Percentiles rank a stretch among this genome's conserved stretches.
phyloP scores from a whole-genome alignment of 306 rosid species.

The Cicer yamashitae region DNA sequence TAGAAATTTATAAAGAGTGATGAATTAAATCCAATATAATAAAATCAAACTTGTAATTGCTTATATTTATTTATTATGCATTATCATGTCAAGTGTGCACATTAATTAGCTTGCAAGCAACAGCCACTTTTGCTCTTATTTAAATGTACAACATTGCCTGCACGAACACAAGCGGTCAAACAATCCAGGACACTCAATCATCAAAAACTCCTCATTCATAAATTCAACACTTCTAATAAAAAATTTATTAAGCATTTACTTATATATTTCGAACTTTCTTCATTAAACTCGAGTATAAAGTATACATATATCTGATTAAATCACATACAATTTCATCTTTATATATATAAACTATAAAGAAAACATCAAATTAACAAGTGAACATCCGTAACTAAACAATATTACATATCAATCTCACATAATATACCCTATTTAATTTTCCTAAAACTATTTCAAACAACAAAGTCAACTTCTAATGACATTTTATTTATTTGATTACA shows the following conservation, averaged over 20 bases:
- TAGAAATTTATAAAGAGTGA: too few relatives aligned
- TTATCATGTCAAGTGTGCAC: conserved; percentile 20
- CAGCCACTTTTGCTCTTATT: neutral
- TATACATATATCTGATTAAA: neutral
- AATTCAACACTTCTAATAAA: neutral
- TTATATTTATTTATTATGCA: neutral
- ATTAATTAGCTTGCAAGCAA: neutral
- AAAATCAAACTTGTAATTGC: neutral
- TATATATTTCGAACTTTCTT: neutral
- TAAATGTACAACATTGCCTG: conserved; percentile 18
- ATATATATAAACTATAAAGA: conserved; percentile 16
- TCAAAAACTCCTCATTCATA: neutral
- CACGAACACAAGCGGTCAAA: conserved; percentile 19
- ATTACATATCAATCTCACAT: conserved; percentile 26
- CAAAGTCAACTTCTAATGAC: conserved; percentile 20
- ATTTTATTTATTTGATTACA: neutral
- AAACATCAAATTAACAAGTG: neutral
- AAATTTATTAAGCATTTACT: neutral
- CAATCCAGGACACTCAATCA: conserved; percentile 8
- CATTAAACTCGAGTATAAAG: neutral
- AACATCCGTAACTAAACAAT: conserved; percentile 3
- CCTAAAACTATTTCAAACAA: conserved; percentile 34
- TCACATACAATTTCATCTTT: conserved; percentile 15
- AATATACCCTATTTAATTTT: conserved; percentile 20
- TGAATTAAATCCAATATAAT: too few relatives aligned